Evolutionary conservation across 2,329 filamentous ascomycete genomes (phyloP).

Genomic region (Exophiala calicioides): DNA sequence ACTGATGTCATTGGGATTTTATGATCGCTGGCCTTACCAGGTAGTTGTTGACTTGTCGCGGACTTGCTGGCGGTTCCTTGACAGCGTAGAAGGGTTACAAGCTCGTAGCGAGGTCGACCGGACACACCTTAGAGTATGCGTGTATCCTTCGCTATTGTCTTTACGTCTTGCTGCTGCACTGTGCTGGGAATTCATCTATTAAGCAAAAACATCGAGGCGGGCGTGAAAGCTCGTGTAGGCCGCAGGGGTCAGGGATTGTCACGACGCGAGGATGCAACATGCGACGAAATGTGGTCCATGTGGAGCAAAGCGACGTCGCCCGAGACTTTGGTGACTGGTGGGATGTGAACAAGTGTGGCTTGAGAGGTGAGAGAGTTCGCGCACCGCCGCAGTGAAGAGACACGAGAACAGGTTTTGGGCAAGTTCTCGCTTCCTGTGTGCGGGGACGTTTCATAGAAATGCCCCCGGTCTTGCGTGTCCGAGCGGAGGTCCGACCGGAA

Average conservation of each 20-base stretch:
- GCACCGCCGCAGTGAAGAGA: slow-evolving; percentile 15
- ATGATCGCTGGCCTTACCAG: not conserved
- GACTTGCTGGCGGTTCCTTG: too few relatives aligned
- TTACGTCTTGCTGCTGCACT: too few relatives aligned
- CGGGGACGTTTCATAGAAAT: slow-evolving; percentile 64
- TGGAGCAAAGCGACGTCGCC: slow-evolving; percentile 15
- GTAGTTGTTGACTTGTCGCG: too few relatives aligned
- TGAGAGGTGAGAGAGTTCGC: slow-evolving; percentile 7
- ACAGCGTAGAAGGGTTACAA: too few relatives aligned
- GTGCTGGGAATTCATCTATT: too few relatives aligned
- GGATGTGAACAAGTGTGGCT: slow-evolving; percentile 11
- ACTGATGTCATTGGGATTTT: slow-evolving; percentile 12
- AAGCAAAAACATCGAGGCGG: too few relatives aligned
- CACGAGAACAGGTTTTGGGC: slow-evolving; percentile 15
- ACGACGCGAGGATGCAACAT: not conserved
- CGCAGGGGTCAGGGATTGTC: slow-evolving; percentile 6
- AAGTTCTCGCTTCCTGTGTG: not conserved
- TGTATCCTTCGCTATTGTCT: too few relatives aligned
- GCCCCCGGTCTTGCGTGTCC: too few relatives aligned
- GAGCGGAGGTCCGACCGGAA: too few relatives aligned
- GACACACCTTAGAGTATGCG: too few relatives aligned
- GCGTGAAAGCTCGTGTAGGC: too few relatives aligned
- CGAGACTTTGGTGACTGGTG: slow-evolving; percentile 4
- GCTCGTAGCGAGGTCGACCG: too few relatives aligned
- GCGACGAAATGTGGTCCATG: slow-evolving; percentile 3